Evolutionary conservation across 2,329 filamentous ascomycete genomes (phyloP).

Genomic region (Alternaria brassicae): DNA sequence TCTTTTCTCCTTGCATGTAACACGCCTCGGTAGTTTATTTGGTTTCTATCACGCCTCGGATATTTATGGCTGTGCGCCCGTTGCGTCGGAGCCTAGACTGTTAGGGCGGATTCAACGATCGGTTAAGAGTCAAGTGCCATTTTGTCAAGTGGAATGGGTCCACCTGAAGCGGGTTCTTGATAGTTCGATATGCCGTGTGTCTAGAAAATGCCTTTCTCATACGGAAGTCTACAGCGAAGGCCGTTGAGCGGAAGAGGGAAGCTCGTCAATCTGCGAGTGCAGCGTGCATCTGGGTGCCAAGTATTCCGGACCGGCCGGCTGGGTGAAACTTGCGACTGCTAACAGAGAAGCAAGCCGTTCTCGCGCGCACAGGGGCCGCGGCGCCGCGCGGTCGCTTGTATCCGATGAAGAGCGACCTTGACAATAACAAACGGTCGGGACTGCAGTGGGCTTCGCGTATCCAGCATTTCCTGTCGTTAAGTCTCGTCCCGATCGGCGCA

Average conservation of each 20-base stretch:
- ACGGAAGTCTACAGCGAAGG: background rate
- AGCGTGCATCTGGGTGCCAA: conserved; percentile 5
- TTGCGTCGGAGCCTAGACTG: background rate
- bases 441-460: background rate
- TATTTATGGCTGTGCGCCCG: conserved; percentile 2
- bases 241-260: background rate
- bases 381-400: background rate
- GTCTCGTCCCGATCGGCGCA: background rate
- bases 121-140: background rate
- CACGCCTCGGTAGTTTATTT: conserved; percentile 2
- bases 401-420: background rate
- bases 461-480: no score
- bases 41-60: background rate
- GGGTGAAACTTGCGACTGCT: background rate
- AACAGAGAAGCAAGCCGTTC: background rate
- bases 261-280: background rate
- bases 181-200: background rate
- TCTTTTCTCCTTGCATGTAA: background rate
- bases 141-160: background rate
- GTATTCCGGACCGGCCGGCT: background rate
- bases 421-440: background rate
- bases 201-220: background rate
- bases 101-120: background rate
- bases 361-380: background rate
- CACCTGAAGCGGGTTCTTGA: background rate